Evolutionary conservation across 106 monocot genomes (phyloP), one percentile per base, ranked within the genome.

Genomic region (Phalaenopsis aphrodite): DNA sequence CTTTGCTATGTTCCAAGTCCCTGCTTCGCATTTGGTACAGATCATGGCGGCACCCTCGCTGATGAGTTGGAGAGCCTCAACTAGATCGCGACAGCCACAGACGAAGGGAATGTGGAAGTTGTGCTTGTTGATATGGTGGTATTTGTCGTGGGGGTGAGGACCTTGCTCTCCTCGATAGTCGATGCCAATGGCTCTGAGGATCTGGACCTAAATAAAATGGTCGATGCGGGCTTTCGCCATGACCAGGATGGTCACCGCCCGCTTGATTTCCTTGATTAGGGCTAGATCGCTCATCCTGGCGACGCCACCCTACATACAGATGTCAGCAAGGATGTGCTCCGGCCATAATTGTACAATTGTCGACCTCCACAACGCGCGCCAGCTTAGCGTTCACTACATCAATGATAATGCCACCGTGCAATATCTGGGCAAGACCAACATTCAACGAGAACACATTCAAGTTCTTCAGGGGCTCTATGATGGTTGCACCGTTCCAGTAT

Each of bases 321-420:
- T 91, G 87, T 91, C 91, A 61, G 91, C 91, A 38, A 87, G 91
- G 55, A 91, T 89, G 75, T 89, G 91, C 84, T 91, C 91, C 19
- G 16, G 90, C 90, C 90, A 90, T 90, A 58, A 90, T 87, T 1
- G 90, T 87, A 79, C 87, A 87, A 42, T 86, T 88, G n/a, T 88
- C 90, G 19, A 88, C 90, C 76, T 86, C 88, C 81, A 88, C 90
- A 38, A 91, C 48, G 55, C 88, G 86, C 2, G 90, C 90, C 78
- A 88, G 90, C 76, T 91, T 87, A 14, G 87, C 78, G 74, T 82
- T 87, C 66, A 61, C 85, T 19, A 90, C 89, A 69, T 90, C 89
- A 87, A 90, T 90, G 81, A 90, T 90, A 21, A 90, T 87, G 41
- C 90, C 90, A 14, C 79, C 84, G 24, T 75, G 74, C 4, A 84